A percentile compares a stretch with the other conserved stretches of the same genome.
Conservation (phyloP, 306 rosid genomes). For the Oxytropis ochrocephala region DNA sequence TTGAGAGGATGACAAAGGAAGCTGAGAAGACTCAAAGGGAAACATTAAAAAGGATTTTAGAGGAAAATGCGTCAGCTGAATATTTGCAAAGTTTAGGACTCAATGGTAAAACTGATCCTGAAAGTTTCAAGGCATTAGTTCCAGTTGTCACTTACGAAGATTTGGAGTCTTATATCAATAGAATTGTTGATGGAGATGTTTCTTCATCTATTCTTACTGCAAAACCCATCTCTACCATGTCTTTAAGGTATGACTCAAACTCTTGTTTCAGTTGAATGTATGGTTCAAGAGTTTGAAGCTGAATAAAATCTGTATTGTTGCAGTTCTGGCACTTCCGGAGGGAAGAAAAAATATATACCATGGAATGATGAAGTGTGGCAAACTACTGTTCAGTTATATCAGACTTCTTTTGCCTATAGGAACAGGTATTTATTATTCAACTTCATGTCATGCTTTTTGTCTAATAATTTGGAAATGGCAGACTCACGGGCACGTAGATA, state of each 20-base stretch:
- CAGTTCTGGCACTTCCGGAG: conserved; percentile 96
- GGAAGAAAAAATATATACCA: conserved; percentile 76
- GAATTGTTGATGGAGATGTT: conserved; percentile 61
- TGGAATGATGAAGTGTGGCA: conserved; percentile 84
- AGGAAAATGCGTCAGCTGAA: conserved; percentile 69
- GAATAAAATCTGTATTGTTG: conserved; percentile 9
- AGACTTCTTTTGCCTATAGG: conserved; percentile 82
- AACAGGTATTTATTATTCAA: conserved; percentile 40
- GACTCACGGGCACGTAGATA: too few relatives aligned
- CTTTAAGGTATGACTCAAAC: conserved; percentile 48
- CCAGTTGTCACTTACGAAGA: conserved; percentile 69
- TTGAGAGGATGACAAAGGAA: conserved; percentile 66
- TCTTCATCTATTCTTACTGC: conserved; percentile 63
- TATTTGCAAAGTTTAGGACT: conserved; percentile 63
- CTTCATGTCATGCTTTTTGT: neutral
- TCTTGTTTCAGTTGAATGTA: neutral
- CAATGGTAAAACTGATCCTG: conserved; percentile 72
- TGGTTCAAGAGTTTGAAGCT: neutral
- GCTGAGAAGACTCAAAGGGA: conserved; percentile 71
- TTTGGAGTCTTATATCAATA: conserved; percentile 59
- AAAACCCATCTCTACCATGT: conserved; percentile 71
- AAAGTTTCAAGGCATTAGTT: conserved; percentile 69
- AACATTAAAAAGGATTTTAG: conserved; percentile 60
- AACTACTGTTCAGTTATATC: conserved; percentile 65
- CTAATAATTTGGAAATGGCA: too few relatives aligned